Evolutionary conservation across 352 stramenopile genomes (phyloP).

Genomic region (Globisporangium echinulatum): DNA sequence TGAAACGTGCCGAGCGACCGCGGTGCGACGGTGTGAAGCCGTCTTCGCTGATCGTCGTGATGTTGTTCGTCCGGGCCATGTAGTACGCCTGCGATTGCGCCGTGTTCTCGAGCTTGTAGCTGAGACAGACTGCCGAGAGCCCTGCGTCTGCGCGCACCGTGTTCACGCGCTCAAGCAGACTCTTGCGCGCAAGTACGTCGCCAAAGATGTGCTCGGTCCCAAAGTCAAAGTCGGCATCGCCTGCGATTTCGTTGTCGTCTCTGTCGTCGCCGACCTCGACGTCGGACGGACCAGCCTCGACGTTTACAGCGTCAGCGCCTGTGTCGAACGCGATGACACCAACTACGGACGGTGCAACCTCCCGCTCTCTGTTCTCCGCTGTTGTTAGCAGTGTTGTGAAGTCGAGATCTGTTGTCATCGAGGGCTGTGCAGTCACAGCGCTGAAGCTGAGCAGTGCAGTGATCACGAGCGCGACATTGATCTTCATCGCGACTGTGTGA

Average conservation of each 20-base stretch:
- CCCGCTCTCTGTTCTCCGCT: not conserved
- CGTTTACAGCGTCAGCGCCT: not conserved
- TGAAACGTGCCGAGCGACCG: constrained; percentile 17
- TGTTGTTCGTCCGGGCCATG: constrained; percentile 16
- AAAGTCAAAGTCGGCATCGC: constrained; percentile 1
- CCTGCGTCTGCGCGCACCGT: constrained; percentile 3
- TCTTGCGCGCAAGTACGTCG: constrained; percentile 4
- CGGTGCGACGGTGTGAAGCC: constrained; percentile 19
- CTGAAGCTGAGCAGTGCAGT: not conserved
- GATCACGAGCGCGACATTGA: not conserved
- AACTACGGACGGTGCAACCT: not conserved
- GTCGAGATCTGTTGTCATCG: not conserved
- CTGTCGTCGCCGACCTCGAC: not conserved
- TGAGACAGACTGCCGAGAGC: constrained; percentile 3
- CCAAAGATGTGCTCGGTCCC: not conserved
- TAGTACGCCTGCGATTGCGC: constrained; percentile 20
- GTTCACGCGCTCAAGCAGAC: constrained; percentile 11
- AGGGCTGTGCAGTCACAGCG: not conserved
- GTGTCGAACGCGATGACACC: not conserved
- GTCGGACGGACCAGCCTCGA: not conserved
- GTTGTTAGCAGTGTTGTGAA: not conserved
- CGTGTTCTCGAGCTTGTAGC: constrained; percentile 19
- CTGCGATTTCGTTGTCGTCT: constrained; percentile 2
- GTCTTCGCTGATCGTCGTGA: constrained; percentile 14
- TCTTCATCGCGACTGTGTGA: not conserved